Evolutionary conservation across 2,329 filamentous ascomycete genomes (phyloP), one percentile per base, ranked within the genome.

Genomic region (Venturia oleaginea): DNA sequence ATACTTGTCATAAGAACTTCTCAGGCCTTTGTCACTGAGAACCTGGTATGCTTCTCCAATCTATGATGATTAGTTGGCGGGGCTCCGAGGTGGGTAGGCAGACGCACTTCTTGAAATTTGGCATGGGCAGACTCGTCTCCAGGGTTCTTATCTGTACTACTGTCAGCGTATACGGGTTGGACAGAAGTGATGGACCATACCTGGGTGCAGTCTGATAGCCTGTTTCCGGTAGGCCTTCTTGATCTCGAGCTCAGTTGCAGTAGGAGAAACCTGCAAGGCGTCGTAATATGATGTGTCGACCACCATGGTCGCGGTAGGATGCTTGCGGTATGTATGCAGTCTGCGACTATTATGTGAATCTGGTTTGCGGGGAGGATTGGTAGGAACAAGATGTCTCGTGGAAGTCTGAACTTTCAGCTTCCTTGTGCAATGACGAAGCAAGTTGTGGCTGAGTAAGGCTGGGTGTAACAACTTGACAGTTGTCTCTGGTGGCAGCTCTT

Each of bases 151-250:
- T 99, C 94, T 91, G 73, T 65, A 65, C 54, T 69, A 69, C 43
- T 64, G 22, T 34, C 11, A 65, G 62, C 63, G 38, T 64, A 30
- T 65, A 19, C 65, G 43, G 59, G 43, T 61, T 19, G 63, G 10
- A 11, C n/a, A n/a, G 13, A 32, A 4, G 11, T 37, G 19, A 17
- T 5, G 2, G 11, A 34, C 55, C 79, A 70, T 79, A 90, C 89
- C 90, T 68, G 91, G 91, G 76, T 97, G 93, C 72, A 96, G 91
- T 70, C 92, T 85, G 76, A 97, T 97, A 70, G 94, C 94, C 70
- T 94, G 84, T 70, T 78, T 97, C 74, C 92, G 86, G 78, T 97
- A 97, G 34, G 92, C 92, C 80, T 96, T 96, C 78, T 97, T 97
- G 78, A 97, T 97, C 75, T 97, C 92, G 61, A 96, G 84, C 75